Base-by-base conservation (phyloP, 805 yeast species). In the Suhomyces kilbournensis region DNA sequence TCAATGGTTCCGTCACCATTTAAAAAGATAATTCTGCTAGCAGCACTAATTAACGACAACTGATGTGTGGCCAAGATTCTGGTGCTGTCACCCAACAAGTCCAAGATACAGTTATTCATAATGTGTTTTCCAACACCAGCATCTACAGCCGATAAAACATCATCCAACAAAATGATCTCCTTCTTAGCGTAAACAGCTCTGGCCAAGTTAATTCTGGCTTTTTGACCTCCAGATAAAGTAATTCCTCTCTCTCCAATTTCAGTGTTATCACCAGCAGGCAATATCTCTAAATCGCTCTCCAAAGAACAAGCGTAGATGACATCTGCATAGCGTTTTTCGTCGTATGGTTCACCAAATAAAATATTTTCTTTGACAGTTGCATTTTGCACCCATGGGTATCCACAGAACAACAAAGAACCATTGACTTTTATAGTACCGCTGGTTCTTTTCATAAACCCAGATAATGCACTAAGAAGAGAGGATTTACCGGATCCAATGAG, bases 181-280 rank as follows among this genome's bases (percentile, higher is more conserved):
- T 79, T 78, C 23, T 83, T 76, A 12, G 85, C 81, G 62, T 88
- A 88, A 3, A 86, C 89, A 2, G 92, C 85, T 63, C 96, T 78
- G 1, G 96, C 96, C 51, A 88, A 69, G 60, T 82, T 81, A 46
- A 88, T 78, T 64, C 96, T 78, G 0, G 94, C 93, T 72, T 89
- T 89, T 66, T 89, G 96, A 48, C 96, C 96, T 51, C 96, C 96
- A n/a, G 93, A 86, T 44, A 89, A 70, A 0, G 94, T 88, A 45
- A 89, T 84, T 60, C 96, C 96, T 65, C 89, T 78, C 65, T 89
- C 96, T 55, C 96, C 96, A 59, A 89, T 87, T 65, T 86, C 88
- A 0, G 96, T 88, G 49, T 68, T 61, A 60, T 90, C 96, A 28
- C 93, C 93, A 40, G 84, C 90, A 7, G 88, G 86, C 28, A 90